These are phyloP conservation scores for Limnanthes douglasii DNA, from an alignment of 345 rosid genomes.

Conservation along the genomic window DNA sequence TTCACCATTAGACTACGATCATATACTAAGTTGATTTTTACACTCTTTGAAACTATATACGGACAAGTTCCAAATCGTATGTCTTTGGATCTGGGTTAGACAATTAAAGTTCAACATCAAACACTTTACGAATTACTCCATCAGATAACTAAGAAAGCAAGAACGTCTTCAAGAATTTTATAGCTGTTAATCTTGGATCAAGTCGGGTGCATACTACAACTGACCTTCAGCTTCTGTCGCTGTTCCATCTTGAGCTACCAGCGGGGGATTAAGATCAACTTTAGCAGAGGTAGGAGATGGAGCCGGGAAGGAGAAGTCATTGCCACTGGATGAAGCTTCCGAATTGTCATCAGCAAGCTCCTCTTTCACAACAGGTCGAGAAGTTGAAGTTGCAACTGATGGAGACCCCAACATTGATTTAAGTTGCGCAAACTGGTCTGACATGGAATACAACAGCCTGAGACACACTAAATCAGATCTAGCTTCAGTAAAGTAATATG, in stretches of 20 bases:
- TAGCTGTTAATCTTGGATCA: not conserved
- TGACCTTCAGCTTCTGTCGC: slow-evolving; percentile 35
- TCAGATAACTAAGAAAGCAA: slow-evolving; percentile 1
- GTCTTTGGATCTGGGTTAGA: too few relatives aligned
- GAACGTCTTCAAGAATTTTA: not conserved
- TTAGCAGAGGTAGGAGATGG: slow-evolving; percentile 19
- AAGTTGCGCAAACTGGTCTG: slow-evolving; percentile 78
- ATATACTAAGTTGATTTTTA: slow-evolving; percentile 10
- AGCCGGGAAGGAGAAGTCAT: slow-evolving; percentile 56
- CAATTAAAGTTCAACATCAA: too few relatives aligned
- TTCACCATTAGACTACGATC: slow-evolving; percentile 3
- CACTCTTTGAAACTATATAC: too few relatives aligned
- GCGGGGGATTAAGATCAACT: slow-evolving; percentile 18
- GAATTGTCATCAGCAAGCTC: slow-evolving; percentile 36
- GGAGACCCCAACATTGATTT: slow-evolving; percentile 43
- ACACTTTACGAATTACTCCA: slow-evolving; percentile 3
- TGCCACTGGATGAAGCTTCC: slow-evolving; percentile 50
- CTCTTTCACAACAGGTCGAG: slow-evolving; percentile 23
- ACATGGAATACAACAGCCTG: slow-evolving; percentile 79
- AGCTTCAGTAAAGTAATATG: slow-evolving; percentile 31
- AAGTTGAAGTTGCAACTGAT: slow-evolving; percentile 29
- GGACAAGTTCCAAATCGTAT: too few relatives aligned
- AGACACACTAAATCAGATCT: slow-evolving; percentile 54
- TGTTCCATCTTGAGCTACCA: slow-evolving; percentile 41
- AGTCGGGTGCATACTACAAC: slow-evolving; percentile 9